Base-by-base conservation (phyloP, 164 flowering plant species). In the Macadamia tetraphylla region DNA sequence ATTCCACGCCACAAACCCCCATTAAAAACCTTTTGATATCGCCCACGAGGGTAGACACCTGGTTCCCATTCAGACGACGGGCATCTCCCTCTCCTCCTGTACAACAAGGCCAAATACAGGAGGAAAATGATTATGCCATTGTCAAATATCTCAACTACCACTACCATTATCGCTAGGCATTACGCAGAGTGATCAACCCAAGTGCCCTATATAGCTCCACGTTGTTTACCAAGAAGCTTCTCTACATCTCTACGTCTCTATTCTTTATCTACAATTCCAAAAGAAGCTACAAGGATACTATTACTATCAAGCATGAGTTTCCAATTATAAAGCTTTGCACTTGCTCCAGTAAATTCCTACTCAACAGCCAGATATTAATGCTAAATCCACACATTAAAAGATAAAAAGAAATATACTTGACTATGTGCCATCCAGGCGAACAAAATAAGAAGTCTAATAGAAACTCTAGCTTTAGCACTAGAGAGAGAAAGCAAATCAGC, bases 81-180 rank as follows among this genome's bases (percentile, higher is more conserved):
- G 83, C 85, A 73, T 74, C 79, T 68, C 73, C 13, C 9, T 81
- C 79, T 74, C 79, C 81, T 82, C 91, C 91, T 87, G 89, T 85
- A 81, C 84, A 86, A 82, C 83, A 85, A 84, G 87, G 83, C 81
- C 83, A 86, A 85, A 86, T 82, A 81, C 86, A 87, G 88, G 87
- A 79, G 82, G 85, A 80, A 82, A 85, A 80, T 79, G 82, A 86
- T 83, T 90, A 86, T 82, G 87, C 80, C 85, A 83, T 73, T 77
- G 74, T 73, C 81, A 81, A 84, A 81, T 76, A 76, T 78, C 71
- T 70, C 76, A 77, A 77, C 83, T 77, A 82, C 79, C 77, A 75
- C 84, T 86, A 88, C 35, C 73, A 69, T 78, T 85, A 86, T 64
- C 75, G 76, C 85, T 84, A 89, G 64, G 80, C 79, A 79, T 70